Percentiles rank a stretch among this genome's conserved stretches.
These are phyloP conservation scores for Cryptococcus jaspeensis DNA, from an alignment of 1,284 basidiomycete species.

Conservation along the genomic window DNA sequence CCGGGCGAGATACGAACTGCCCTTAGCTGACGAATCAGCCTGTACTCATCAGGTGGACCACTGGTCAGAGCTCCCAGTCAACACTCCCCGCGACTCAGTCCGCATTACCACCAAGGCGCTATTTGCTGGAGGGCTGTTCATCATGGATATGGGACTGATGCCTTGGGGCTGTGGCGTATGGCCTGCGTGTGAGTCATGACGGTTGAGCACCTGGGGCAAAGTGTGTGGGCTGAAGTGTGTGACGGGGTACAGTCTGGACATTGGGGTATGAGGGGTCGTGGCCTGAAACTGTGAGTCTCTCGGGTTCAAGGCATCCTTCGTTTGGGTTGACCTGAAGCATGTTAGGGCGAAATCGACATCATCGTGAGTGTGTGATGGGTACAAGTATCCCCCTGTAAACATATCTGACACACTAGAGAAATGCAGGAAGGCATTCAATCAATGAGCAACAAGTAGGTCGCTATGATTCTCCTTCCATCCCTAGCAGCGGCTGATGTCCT, in stretches of 20 bases:
- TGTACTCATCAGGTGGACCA: slow-evolving; percentile 36
- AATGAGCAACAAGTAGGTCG: slow-evolving; percentile 38
- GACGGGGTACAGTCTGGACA: slow-evolving; percentile 38
- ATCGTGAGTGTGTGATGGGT: slow-evolving; percentile 24
- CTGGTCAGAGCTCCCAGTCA: slow-evolving; percentile 24
- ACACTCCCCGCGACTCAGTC: slow-evolving; percentile 51
- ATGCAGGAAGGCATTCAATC: slow-evolving; percentile 46
- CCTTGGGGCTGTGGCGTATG: slow-evolving; percentile 76
- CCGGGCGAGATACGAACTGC: too few relatives aligned
- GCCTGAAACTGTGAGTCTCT: slow-evolving; percentile 34
- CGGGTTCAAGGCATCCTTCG: neutral
- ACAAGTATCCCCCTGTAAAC: neutral
- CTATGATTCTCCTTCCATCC: neutral
- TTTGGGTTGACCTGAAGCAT: neutral
- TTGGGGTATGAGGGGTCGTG: slow-evolving; percentile 42
- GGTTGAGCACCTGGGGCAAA: neutral
- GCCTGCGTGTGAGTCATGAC: slow-evolving; percentile 62
- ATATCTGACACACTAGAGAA: neutral
- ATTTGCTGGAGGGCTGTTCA: slow-evolving; percentile 69
- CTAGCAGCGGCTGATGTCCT: neutral
- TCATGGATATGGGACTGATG: slow-evolving; percentile 73
- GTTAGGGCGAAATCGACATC: slow-evolving; percentile 50
- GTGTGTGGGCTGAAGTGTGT: neutral
- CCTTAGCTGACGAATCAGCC: too few relatives aligned
- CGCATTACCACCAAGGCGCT: slow-evolving; percentile 67